These are phyloP conservation scores for Aristolochia fimbriata DNA, from an alignment of 164 flowering plant species.

Conservation along the genomic window DNA sequence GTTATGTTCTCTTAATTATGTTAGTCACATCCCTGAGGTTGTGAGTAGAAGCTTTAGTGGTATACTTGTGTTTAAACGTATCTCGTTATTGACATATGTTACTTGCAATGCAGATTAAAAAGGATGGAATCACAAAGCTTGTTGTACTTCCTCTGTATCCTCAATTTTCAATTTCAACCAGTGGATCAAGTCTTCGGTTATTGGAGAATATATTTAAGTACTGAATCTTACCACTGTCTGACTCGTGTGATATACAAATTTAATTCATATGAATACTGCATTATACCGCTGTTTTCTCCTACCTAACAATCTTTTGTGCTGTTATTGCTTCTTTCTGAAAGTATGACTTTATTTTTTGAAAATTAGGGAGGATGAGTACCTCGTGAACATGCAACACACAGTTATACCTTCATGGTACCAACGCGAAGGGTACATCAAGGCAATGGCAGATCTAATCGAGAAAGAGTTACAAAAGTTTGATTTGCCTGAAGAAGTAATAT, in stretches of 20 bases:
- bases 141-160: slow-evolving; percentile 99
- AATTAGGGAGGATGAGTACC: slow-evolving; percentile 87
- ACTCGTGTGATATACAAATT: not conserved
- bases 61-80: not conserved
- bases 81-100: not conserved
- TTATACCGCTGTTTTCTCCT: too few relatives aligned
- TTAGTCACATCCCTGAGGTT: too few relatives aligned
- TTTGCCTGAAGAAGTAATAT: slow-evolving; percentile 53
- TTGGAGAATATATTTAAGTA: slow-evolving; percentile 92
- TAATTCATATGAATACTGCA: too few relatives aligned
- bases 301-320: too few relatives aligned
- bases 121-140: slow-evolving; percentile 76
- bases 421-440: slow-evolving; percentile 94
- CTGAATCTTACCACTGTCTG: slow-evolving; percentile 1
- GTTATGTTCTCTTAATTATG: too few relatives aligned
- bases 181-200: slow-evolving; percentile 96
- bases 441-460: slow-evolving; percentile 86
- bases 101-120: slow-evolving; percentile 52
- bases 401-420: slow-evolving; percentile 99
- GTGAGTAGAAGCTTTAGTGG: not conserved
- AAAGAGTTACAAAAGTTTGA: slow-evolving; percentile 64
- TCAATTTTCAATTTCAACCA: slow-evolving; percentile 96
- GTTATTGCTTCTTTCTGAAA: not conserved
- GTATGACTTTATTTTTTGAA: slow-evolving; percentile 9
- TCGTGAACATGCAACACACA: slow-evolving; percentile 97